These are phyloP conservation scores for Fomitopsis betulina DNA, from an alignment of 1,284 basidiomycete species.

Conservation along the genomic window DNA sequence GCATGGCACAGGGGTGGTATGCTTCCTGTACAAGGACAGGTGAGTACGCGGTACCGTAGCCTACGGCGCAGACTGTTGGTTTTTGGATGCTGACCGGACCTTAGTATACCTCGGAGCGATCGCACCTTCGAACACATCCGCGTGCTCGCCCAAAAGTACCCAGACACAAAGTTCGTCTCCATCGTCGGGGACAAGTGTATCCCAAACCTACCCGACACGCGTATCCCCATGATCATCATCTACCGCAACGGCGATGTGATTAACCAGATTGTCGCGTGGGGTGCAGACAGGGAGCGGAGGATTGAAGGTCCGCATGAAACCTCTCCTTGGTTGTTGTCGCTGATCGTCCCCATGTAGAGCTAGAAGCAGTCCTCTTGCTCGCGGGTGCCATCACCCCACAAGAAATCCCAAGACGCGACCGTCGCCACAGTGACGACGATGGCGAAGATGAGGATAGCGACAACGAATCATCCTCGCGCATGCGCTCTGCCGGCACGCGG, in stretches of 20 bases:
- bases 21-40: constrained; percentile 89
- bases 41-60: constrained; percentile 29
- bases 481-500: constrained; percentile 52
- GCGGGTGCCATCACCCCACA: constrained; percentile 57
- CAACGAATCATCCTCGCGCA: constrained; percentile 40
- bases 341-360: constrained; percentile 39
- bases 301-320: constrained; percentile 61
- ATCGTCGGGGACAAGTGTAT: constrained; percentile 97
- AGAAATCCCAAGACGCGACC: constrained; percentile 31
- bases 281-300: constrained; percentile 69
- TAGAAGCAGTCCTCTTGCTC: constrained; percentile 62
- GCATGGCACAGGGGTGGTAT: constrained; percentile 81
- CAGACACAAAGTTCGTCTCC: constrained; percentile 92
- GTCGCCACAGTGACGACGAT: constrained; percentile 32
- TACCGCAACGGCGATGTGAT: constrained; percentile 90
- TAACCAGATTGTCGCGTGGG: constrained; percentile 84
- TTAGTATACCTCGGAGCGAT: constrained; percentile 76
- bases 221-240: constrained; percentile 89
- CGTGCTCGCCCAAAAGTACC: constrained; percentile 76
- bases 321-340: neutral
- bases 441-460: constrained; percentile 37
- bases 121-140: constrained; percentile 71
- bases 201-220: constrained; percentile 88
- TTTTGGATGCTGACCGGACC: constrained; percentile 2
- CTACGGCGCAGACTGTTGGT: no score